Evolutionary conservation across 169 alveolate species (phyloP), one percentile per base, ranked within the genome.

Genomic region (Theileria luwenshuni): DNA sequence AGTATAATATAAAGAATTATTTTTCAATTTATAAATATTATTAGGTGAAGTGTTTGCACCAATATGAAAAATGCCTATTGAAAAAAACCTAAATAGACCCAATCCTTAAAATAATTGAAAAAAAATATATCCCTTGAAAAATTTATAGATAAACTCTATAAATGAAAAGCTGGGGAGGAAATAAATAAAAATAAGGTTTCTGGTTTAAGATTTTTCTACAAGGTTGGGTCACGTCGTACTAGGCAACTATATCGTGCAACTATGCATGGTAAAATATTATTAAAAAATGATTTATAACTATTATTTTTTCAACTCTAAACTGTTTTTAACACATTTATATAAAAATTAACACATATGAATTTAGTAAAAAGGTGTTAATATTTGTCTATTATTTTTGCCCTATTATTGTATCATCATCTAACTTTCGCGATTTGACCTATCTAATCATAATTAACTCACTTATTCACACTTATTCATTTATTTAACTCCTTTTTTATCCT

Each of bases 201-300:
- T 56, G 25, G 30, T 7, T 56, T 3, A 21, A 56, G 23, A 27
- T 15, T 25, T 21, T n/a, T 5, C 8, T 23, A 7, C 15, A 27
- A 21, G 38, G 32, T 56, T 23, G 65, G 65, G 32, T 38, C 65
- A 27, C 13, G 10, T 28, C 25, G 7, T 30, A 35, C 41, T 28
- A 15, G 17, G 65, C 65, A 23, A 28, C 32, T n/a, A 56, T 56
- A 56, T 56, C 32, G 65, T 56, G 65, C 65, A 56, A 56, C 7
- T 27, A 56, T 56, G 65, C 65, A 56, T 56, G 32, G 32, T 25
- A 13, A 51, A 13, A 10, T 10, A 51, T 25, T 51, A 51, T 30
- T 51, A 10, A 30, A 51, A 51, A 51, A n/a, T n/a, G n/a, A n/a
- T n/a, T n/a, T 51, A 51, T 3, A 25, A 10, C 28, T 51, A 49